Base-by-base conservation (phyloP, 2,329 filamentous ascomycete genomes). In the Beauveria brongniartii region DNA sequence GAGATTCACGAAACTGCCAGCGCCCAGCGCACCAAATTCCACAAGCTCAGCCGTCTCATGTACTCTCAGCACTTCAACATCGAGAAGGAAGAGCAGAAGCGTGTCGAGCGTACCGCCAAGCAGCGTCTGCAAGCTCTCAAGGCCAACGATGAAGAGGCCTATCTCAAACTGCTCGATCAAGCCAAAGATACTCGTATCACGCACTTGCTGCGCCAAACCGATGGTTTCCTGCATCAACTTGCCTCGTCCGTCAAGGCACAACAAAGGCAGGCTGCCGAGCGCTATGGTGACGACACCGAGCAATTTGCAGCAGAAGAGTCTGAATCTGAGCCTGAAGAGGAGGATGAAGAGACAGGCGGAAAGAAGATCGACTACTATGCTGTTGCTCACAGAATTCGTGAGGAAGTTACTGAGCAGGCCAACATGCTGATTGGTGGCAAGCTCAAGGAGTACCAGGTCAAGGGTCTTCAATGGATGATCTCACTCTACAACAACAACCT, bases 401-500 rank as follows among this genome's bases (percentile, higher is more conserved):
- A 99, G 78, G 91, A 95, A 65, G 88, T 99, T 67, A 89, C 84
- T 1, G 80, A 82, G 63, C 94, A 99, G 71, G 91, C 94, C 7
- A 75, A 77, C 58, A 96, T 96, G 48, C 82, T 99, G 63, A 91
- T 97, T 64, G 94, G 94, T 72, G 94, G 94, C 71, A 90, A 81
- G 12, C 81, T 99, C 66, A 99, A 99, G 75, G 94, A 99, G 73
- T 99, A 99, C 75, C 94, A 99, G 77, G 67, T 99, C 76, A 97
- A 97, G 85, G 94, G 94, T 82, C 79, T 99, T 53, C 93, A 99
- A 74, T 99, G 94, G 94, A 99, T 99, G 94, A 88, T 99, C 63
- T 99, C 94, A 16, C 82, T 99, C 16, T 99, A 97, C 83, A 99
- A 99, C 86, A 99, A 99, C 81, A 99, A 97, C 76, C 84, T 99